Evolutionary conservation across 495 filamentous ascomycete genomes (phyloP).

Genomic region (Parathielavia appendiculata): DNA sequence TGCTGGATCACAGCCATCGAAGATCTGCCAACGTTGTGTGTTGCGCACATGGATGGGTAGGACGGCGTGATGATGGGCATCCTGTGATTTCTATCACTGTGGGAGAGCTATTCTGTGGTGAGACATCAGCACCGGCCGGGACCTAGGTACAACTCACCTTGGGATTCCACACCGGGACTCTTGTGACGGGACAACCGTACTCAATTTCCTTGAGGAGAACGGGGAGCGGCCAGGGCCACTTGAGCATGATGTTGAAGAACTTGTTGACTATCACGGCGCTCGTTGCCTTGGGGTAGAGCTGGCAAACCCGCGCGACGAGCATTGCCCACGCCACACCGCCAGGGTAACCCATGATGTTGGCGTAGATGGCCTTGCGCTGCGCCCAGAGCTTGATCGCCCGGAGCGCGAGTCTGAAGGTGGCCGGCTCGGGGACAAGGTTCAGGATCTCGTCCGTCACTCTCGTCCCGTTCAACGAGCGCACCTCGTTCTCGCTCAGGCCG

Average conservation of each 20-base stretch:
- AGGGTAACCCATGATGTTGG: conserved; percentile 92
- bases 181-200: conserved; percentile 63
- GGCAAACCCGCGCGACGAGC: conserved; percentile 90
- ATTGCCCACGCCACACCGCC: conserved; percentile 98
- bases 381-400: conserved; percentile 96
- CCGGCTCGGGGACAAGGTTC: conserved; percentile 78
- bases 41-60: conserved; percentile 94
- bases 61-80: conserved; percentile 98
- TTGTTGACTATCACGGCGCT: conserved; percentile 79
- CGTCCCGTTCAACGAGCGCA: conserved; percentile 87
- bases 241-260: conserved; percentile 86
- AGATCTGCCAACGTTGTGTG: conserved; percentile 84
- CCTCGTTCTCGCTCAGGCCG: conserved; percentile 77
- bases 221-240: conserved; percentile 91
- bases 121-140: conserved; percentile 30
- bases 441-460: conserved; percentile 90
- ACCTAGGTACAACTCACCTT: conserved; percentile 50
- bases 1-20: conserved; percentile 77
- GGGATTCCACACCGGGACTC: conserved; percentile 85
- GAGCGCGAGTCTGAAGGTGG: conserved; percentile 79
- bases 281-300: conserved; percentile 91
- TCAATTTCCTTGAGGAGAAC: conserved; percentile 86
- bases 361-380: conserved; percentile 85
- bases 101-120: conserved; percentile 59
- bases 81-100: conserved; percentile 71